These are phyloP conservation scores for Blumeriella jaapii DNA, from an alignment of 2,329 filamentous ascomycete species.

Conservation along the genomic window DNA sequence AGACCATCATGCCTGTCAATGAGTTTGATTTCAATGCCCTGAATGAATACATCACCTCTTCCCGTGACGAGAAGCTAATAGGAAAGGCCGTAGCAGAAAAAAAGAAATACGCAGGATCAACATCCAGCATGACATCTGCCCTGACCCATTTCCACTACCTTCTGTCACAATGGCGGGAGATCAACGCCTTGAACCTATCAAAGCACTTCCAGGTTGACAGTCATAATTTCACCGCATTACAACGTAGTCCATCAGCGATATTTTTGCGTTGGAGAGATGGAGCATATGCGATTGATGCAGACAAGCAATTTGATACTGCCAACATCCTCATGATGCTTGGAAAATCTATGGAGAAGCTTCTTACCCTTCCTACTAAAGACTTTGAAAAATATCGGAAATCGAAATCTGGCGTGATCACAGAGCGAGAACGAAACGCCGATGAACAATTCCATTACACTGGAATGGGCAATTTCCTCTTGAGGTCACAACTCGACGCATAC, in stretches of 20 bases:
- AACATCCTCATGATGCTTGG: slow-evolving; percentile 87
- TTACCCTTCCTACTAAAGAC: slow-evolving; percentile 71
- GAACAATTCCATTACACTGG: slow-evolving; percentile 85
- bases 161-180: slow-evolving; percentile 67
- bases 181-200: slow-evolving; percentile 58
- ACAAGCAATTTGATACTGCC: slow-evolving; percentile 78
- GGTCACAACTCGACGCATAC: slow-evolving; percentile 86
- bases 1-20: slow-evolving; percentile 80
- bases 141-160: slow-evolving; percentile 89
- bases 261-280: slow-evolving; percentile 78
- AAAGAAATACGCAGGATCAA: slow-evolving; percentile 85
- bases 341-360: slow-evolving; percentile 90
- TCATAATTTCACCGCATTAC: slow-evolving; percentile 59
- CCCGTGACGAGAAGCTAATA: slow-evolving; percentile 64
- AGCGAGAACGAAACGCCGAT: slow-evolving; percentile 58
- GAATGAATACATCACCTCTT: slow-evolving; percentile 83
- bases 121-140: slow-evolving; percentile 87
- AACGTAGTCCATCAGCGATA: slow-evolving; percentile 62
- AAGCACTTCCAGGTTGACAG: slow-evolving; percentile 50
- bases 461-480: slow-evolving; percentile 79
- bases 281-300: slow-evolving; percentile 86
- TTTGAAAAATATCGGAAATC: slow-evolving; percentile 74
- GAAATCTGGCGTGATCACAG: slow-evolving; percentile 55
- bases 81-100: slow-evolving; percentile 51
- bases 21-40: slow-evolving; percentile 89